Evolutionary conservation across 805 yeast species (phyloP), one percentile per base, ranked within the genome.

Genomic region (Saturnispora sanitii): DNA sequence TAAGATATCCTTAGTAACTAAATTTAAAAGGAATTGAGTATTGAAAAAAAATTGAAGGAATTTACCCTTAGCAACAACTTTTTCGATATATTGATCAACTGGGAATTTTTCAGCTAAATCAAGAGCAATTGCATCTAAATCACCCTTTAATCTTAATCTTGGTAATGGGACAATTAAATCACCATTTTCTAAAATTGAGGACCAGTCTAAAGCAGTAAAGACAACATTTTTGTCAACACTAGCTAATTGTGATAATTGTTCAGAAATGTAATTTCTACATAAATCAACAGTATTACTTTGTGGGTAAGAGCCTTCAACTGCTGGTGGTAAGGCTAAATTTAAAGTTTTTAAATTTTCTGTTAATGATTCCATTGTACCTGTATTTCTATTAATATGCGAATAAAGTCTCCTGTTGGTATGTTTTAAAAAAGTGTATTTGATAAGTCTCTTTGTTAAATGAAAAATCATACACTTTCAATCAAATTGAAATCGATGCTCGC

Each of bases 81-180:
- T 75, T 18, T 69, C 64, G 50, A 92, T 64, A 57, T 69, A 82
- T 33, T 76, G 73, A 29, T 84, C 87, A 46, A 72, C 71, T 48
- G 87, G 82, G 65, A 90, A 84, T 45, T 74, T 70, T 43, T 62
- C 72, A 23, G 94, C 82, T 82, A 95, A 80, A 55, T 87, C 83
- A 32, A 59, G 56, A 23, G 92, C 88, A 43, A 80, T 60, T 41
- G 71, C 77, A 58, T 79, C 82, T 45, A 90, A 85, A 55, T 86
- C 81, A 48, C 90, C 90, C 51, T 86, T 82, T 60, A 90, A 72
- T 54, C 95, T 75, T 54, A 82, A 67, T 60, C 96, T 78, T 52
- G 97, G 98, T 33, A 92, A 71, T 33, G 98, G 96, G 41, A 90
- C 76, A 46, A 90, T 72, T 54, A 92, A 71, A 61, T 92, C 98